Conservation (phyloP, 352 stramenopile genomes). For the Globisporangium barbulae region DNA sequence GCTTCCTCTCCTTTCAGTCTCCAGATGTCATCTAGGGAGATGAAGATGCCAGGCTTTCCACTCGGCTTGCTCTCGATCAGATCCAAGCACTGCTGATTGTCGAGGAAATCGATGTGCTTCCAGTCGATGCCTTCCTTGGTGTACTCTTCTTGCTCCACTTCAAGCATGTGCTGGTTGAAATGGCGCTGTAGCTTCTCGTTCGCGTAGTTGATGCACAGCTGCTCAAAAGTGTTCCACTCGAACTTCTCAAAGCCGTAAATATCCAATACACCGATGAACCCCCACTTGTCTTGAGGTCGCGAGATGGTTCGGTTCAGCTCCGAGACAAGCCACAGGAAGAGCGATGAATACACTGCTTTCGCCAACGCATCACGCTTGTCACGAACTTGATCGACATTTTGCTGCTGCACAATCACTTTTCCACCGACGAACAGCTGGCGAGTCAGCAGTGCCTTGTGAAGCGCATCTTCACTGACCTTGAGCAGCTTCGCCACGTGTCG, state of each 20-base stretch:
- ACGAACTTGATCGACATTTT: constrained; percentile 83
- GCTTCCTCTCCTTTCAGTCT: constrained; percentile 92
- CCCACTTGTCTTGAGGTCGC: constrained; percentile 73
- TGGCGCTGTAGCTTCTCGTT: constrained; percentile 95
- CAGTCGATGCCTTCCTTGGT: constrained; percentile 94
- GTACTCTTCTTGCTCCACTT: constrained; percentile 97
- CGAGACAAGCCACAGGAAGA: constrained; percentile 90
- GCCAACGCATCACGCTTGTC: constrained; percentile 89
- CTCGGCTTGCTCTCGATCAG: constrained; percentile 91
- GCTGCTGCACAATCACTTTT: constrained; percentile 89
- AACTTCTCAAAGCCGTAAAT: constrained; percentile 99
- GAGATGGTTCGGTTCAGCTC: constrained; percentile 91
- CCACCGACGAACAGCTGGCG: constrained; percentile 85
- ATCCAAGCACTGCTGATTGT: constrained; percentile 93
- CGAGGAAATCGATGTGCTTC: constrained; percentile 91
- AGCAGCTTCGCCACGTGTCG: constrained; percentile 71
- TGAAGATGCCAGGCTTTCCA: constrained; percentile 91
- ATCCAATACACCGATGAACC: constrained; percentile 95
- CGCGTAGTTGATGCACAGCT: constrained; percentile 96
- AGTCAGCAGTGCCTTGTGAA: constrained; percentile 74
- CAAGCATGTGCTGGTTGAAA: constrained; percentile 96
- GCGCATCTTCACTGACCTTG: constrained; percentile 68
- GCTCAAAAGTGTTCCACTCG: constrained; percentile 94
- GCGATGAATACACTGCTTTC: constrained; percentile 92
- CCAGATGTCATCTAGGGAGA: constrained; percentile 94